Base-by-base conservation (phyloP, 2,329 filamentous ascomycete genomes). In the Botrytis hyacinthi region DNA sequence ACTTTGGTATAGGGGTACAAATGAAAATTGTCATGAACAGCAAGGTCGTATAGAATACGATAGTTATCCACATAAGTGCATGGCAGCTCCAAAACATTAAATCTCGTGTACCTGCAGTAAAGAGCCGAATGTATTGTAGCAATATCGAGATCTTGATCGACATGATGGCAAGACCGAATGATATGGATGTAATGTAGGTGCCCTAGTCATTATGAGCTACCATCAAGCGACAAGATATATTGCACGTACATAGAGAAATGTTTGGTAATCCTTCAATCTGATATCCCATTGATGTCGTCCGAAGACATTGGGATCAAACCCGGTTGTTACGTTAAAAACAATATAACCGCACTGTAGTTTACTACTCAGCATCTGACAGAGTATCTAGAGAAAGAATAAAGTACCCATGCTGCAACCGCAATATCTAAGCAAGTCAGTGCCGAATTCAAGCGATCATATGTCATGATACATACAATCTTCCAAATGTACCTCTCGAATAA, bases 271-370 rank as follows among this genome's bases (percentile, higher is more conserved):
- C 12, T 40, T 40, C 29, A 68, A 54, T 29, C 65, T 68, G 26
- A 68, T 54, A 54, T 68, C 26, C 65, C 65, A 68, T 54, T 68
- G 65, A 29, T 68, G 65, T 10, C 46, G 46, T 16, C 65, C 65
- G 5, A 68, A 68, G n/a, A 68, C 65, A 37, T 40, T 42, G 8
- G 65, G 46, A 54, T 68, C 65, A 14, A 54, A 68, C 7, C 65
- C 65, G 16, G 65, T 54, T 18, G 65, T 54, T 2, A 68, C 35
- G 20, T 54, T 40, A 22, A 68, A 68, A 22, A 40, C 26, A 29
- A 68, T 0, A 40, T 68, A 68, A 54, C 65, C 65, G 7, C 65
- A 35, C 65, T 68, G 37, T 22, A 22, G n/a, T 29, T 20, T 22
- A 54, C 2, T 1, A 8, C 14, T 68, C 22, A 68, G 65, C 20